Conservation (phyloP, 169 alveolate species). For the Eimeria falciformis region DNA sequence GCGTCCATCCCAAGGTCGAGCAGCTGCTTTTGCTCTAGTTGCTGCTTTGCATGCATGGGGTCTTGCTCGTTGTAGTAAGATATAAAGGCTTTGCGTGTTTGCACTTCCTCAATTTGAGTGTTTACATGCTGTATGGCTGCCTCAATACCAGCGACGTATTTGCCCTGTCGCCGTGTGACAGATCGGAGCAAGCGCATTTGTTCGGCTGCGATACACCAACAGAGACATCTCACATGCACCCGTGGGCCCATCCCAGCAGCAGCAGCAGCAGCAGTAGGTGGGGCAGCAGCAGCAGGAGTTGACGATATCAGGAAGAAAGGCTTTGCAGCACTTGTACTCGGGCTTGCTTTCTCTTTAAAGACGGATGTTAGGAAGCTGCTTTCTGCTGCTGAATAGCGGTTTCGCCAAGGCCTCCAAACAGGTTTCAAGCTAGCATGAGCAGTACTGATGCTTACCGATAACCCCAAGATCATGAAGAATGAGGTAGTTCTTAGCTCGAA, state of each 20-base stretch:
- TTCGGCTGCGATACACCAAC: slow-evolving; percentile 27
- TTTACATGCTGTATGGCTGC: slow-evolving; percentile 68
- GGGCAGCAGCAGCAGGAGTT: no score
- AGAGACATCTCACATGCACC: not conserved
- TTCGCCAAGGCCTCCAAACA: no score
- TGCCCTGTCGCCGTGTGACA: slow-evolving; percentile 53
- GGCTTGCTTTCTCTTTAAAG: no score
- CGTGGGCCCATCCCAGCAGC: not conserved
- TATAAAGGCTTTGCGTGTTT: slow-evolving; percentile 54
- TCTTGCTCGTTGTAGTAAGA: slow-evolving; percentile 34
- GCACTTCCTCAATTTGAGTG: slow-evolving; percentile 66
- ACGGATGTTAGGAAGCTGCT: no score
- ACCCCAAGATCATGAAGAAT: slow-evolving; percentile 66
- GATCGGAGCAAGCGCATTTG: slow-evolving; percentile 56
- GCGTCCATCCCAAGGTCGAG: slow-evolving; percentile 61
- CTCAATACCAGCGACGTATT: slow-evolving; percentile 44
- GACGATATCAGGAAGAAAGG: no score
- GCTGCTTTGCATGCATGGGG: slow-evolving; percentile 65
- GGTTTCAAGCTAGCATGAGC: no score
- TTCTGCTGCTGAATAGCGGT: no score
- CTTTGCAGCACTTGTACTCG: no score
- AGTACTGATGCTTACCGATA: slow-evolving; percentile 25
- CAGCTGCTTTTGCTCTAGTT: slow-evolving; percentile 46
- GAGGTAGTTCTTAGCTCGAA: slow-evolving; percentile 54
- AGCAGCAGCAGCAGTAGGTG: not conserved